phyloP scores from a whole-genome alignment of 108 stramenopile species.

The Nitzschia putrida region DNA sequence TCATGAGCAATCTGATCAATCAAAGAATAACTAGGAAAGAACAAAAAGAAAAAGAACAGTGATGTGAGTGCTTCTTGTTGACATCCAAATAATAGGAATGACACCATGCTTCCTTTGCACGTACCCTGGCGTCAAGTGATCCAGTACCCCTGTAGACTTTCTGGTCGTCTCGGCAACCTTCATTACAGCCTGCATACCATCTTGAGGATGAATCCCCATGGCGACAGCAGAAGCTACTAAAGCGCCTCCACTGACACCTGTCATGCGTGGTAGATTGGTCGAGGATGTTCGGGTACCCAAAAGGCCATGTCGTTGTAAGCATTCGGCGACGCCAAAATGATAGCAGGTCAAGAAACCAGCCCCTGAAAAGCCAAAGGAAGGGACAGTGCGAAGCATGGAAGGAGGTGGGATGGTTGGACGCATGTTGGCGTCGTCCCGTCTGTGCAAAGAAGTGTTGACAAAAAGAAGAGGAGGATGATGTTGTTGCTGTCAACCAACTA shows the following conservation, averaged over 20 bases:
- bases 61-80: no score
- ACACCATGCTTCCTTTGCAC: not conserved
- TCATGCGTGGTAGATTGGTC: slow-evolving; percentile 29
- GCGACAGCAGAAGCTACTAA: slow-evolving; percentile 49
- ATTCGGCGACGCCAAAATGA: slow-evolving; percentile 62
- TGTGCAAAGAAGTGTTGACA: no score
- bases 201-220: slow-evolving; percentile 52
- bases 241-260: slow-evolving; percentile 68
- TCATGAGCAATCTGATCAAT: slow-evolving; percentile 59
- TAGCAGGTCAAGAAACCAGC: slow-evolving; percentile 71
- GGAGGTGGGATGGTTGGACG: no score
- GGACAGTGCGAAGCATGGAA: not conserved
- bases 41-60: no score
- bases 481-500: no score
- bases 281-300: slow-evolving; percentile 9
- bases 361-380: slow-evolving; percentile 37
- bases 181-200: slow-evolving; percentile 55
- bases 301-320: slow-evolving; percentile 45
- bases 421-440: no score
- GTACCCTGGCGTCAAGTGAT: slow-evolving; percentile 51
- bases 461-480: no score
- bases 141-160: slow-evolving; percentile 34
- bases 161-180: slow-evolving; percentile 49
- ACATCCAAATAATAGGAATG: no score
- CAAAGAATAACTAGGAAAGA: slow-evolving; percentile 44